These are phyloP conservation scores for Pisolithus microcarpus DNA, from an alignment of 768 basidiomycete genomes.

Conservation along the genomic window DNA sequence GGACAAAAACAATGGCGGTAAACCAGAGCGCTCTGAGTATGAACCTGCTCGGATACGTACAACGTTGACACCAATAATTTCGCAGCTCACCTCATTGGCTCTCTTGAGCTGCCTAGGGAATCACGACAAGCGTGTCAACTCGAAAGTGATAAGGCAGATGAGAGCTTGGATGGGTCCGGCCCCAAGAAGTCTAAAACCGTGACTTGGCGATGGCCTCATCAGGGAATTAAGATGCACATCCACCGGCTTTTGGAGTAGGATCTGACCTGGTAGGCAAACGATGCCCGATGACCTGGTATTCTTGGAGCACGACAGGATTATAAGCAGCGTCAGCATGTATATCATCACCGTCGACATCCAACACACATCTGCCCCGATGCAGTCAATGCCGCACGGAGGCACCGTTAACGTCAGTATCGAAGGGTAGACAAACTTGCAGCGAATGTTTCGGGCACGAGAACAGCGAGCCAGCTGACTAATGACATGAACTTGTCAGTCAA, in stretches of 20 bases:
- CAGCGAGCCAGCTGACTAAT: no score
- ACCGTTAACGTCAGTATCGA: no score
- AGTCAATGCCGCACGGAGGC: not conserved
- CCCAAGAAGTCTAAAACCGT: constrained; percentile 99
- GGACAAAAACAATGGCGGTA: constrained; percentile 55
- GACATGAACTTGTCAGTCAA: no score
- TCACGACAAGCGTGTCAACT: not conserved
- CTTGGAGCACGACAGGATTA: constrained; percentile 41
- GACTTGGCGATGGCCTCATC: constrained; percentile 99
- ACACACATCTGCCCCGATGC: not conserved
- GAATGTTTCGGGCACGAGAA: no score
- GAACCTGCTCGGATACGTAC: constrained; percentile 59
- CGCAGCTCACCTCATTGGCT: constrained; percentile 99
- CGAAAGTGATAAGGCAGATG: not conserved
- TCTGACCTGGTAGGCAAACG: constrained; percentile 92
- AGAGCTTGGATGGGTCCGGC: constrained; percentile 35
- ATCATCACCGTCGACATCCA: no score
- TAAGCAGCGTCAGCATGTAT: no score
- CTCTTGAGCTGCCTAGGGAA: constrained; percentile 81
- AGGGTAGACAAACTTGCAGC: no score
- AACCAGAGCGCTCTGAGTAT: constrained; percentile 86
- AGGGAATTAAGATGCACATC: constrained; percentile 97
- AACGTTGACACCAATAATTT: constrained; percentile 97
- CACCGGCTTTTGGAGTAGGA: constrained; percentile 98
- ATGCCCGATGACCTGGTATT: constrained; percentile 97